Evolutionary conservation across 352 stramenopile species (phyloP).

Genomic region (Phytopythium chamaehyphon): DNA sequence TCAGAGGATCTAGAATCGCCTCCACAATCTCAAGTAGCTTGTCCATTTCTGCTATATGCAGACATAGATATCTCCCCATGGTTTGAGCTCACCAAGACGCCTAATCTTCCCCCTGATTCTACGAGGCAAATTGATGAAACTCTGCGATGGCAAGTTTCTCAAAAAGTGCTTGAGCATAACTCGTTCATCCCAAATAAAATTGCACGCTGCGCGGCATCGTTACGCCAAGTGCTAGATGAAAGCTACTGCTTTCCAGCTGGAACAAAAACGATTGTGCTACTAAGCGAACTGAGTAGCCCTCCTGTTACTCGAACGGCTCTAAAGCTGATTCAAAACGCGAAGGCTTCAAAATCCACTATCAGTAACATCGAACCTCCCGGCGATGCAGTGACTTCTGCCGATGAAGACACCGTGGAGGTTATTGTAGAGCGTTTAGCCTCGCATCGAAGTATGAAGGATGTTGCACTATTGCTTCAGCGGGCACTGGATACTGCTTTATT

Average conservation of each 20-base stretch:
- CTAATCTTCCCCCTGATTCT: not conserved
- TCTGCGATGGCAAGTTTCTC: constrained; percentile 38
- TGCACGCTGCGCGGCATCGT: constrained; percentile 11
- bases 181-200: constrained; percentile 42
- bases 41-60: constrained; percentile 40
- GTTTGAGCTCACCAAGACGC: constrained; percentile 41
- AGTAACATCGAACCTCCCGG: not conserved
- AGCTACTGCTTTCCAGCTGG: not conserved
- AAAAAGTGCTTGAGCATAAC: constrained; percentile 36
- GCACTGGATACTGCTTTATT: constrained; percentile 11
- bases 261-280: constrained; percentile 32
- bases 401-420: not conserved
- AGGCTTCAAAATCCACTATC: not conserved
- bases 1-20: not conserved
- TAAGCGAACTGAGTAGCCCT: constrained; percentile 45
- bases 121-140: constrained; percentile 1
- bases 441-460: constrained; percentile 25
- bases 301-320: constrained; percentile 43
- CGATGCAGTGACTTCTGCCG: no score
- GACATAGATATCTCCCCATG: constrained; percentile 71
- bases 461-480: constrained; percentile 34
- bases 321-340: constrained; percentile 24
- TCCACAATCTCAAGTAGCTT: not conserved
- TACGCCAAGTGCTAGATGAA: constrained; percentile 21
- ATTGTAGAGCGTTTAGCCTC: constrained; percentile 14